phyloP scores from a whole-genome alignment of 139 green algal species.

The Spirogloea muscicola region DNA sequence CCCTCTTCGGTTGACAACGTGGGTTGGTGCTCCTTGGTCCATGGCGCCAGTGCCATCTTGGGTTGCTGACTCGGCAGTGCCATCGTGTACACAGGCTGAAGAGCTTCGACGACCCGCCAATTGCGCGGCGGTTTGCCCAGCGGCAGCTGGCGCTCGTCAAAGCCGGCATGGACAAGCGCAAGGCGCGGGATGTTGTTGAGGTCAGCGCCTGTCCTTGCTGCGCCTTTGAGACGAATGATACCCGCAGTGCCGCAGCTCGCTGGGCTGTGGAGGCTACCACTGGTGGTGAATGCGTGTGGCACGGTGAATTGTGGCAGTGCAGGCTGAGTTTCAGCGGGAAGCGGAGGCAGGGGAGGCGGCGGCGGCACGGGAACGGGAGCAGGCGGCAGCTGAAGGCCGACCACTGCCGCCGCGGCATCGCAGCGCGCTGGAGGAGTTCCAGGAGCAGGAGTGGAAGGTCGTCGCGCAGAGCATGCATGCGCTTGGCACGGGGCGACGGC shows the following conservation, averaged over 20 bases:
- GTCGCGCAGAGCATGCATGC: constrained; percentile 4
- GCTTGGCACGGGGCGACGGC: constrained; percentile 1
- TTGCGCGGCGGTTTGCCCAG: constrained; percentile 29
- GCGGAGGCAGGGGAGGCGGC: constrained; percentile 15
- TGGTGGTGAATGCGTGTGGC: too few relatives aligned
- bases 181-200: background rate
- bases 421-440: constrained; percentile 29
- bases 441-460: constrained; percentile 29
- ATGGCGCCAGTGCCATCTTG: too few relatives aligned
- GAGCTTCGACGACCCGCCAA: constrained; percentile 25
- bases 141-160: constrained; percentile 28
- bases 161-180: constrained; percentile 1
- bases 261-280: background rate
- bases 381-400: constrained; percentile 16
- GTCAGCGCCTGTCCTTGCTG: background rate
- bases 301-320: background rate
- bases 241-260: too few relatives aligned
- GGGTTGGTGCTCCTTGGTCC: too few relatives aligned
- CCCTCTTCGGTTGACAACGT: too few relatives aligned
- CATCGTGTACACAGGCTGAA: constrained; percentile 32
- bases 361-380: background rate
- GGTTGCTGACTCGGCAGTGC: too few relatives aligned
- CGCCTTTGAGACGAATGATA: background rate
- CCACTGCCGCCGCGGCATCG: background rate
- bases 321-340: constrained; percentile 15